A percentile compares a stretch with the other conserved stretches of the same genome.
Evolutionary conservation across 2,329 filamentous ascomycete species (phyloP).

Genomic region (Nothophaeocryptopus gaeumannii): DNA sequence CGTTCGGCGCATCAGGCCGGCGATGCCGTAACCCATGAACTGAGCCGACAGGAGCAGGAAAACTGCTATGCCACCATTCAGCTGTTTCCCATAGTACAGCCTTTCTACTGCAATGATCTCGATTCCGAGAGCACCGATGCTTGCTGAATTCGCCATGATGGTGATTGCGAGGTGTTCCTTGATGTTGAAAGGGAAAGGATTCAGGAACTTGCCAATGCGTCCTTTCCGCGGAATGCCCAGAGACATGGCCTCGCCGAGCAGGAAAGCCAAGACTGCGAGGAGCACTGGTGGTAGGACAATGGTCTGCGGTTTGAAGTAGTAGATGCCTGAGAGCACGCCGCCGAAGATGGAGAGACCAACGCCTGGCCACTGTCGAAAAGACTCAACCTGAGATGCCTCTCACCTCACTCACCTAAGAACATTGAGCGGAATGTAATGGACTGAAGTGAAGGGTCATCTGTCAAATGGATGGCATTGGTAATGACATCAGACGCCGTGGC

Average conservation of each 20-base stretch:
- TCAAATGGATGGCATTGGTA: neutral
- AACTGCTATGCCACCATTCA: constrained; percentile 41
- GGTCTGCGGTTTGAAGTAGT: constrained; percentile 4
- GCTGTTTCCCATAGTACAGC: constrained; percentile 46
- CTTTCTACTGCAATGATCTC: constrained; percentile 19
- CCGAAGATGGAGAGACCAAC: neutral
- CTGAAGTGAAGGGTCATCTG: neutral
- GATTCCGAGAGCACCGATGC: neutral
- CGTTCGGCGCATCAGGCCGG: constrained; percentile 74
- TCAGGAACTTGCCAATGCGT: constrained; percentile 33
- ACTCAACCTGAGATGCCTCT: neutral
- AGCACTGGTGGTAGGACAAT: neutral
- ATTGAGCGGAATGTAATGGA: neutral
- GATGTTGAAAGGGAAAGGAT: constrained; percentile 59
- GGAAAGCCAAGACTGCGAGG: neutral
- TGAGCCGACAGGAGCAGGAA: constrained; percentile 50
- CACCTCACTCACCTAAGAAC: neutral
- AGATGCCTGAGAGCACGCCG: constrained; percentile 2
- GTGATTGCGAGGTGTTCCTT: constrained; percentile 63
- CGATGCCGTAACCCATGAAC: constrained; percentile 63
- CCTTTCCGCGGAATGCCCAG: neutral
- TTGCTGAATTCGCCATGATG: constrained; percentile 59
- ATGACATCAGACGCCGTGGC: neutral
- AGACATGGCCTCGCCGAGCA: constrained; percentile 2
- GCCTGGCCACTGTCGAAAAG: neutral